These are phyloP conservation scores for Dalbergia cultrata DNA, from an alignment of 306 rosid species.

Conservation along the genomic window DNA sequence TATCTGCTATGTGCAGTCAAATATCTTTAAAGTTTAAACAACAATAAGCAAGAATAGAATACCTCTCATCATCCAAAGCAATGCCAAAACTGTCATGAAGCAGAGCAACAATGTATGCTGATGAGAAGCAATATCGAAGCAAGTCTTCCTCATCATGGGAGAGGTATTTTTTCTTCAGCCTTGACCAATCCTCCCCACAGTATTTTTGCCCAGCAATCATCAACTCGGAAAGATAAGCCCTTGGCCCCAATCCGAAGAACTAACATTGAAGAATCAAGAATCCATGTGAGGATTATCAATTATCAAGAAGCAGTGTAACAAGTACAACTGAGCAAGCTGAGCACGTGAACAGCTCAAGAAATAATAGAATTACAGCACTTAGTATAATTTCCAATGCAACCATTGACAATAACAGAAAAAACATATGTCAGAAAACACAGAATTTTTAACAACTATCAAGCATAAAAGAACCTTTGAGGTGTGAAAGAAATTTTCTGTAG, in stretches of 20 bases:
- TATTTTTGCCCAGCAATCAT: constrained; percentile 82
- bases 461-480: constrained; percentile 78
- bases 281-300: background rate
- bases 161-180: constrained; percentile 62
- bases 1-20: constrained; percentile 23
- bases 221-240: constrained; percentile 77
- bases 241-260: constrained; percentile 82
- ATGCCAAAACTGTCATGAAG: constrained; percentile 97
- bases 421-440: constrained; percentile 37
- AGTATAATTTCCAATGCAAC: constrained; percentile 30
- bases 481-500: constrained; percentile 96
- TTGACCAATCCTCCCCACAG: constrained; percentile 88
- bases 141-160: constrained; percentile 76
- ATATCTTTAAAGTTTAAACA: background rate
- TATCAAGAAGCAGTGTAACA: constrained; percentile 6
- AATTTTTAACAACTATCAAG: constrained; percentile 17
- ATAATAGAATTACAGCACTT: background rate
- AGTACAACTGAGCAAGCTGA: constrained; percentile 30
- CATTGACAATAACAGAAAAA: constrained; percentile 28
- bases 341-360: constrained; percentile 24
- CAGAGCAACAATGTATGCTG: constrained; percentile 89
- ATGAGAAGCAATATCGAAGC: constrained; percentile 91
- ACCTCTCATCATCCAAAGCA: constrained; percentile 88
- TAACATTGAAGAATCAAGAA: constrained; percentile 44
- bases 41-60: constrained; percentile 38